Percentiles rank a stretch among this genome's conserved stretches.
Evolutionary conservation across 1,139 yeast genomes (phyloP).

Genomic region (Zhuliangozyma parablackwelliae): DNA sequence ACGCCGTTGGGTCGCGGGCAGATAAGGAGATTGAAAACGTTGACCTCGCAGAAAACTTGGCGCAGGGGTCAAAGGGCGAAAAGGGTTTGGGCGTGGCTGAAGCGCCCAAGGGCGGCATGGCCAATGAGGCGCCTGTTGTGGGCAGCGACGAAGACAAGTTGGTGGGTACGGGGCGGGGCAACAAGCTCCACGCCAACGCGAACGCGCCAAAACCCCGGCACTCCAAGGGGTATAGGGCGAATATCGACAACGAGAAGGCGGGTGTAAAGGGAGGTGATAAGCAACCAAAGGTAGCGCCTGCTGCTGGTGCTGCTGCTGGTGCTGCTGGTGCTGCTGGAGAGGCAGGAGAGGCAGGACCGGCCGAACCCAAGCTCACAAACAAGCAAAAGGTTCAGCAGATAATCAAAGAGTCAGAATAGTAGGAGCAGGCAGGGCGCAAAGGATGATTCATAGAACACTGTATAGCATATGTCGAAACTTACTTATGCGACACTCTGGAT

Average conservation of each 20-base stretch:
- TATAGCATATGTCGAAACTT: too few species aligned
- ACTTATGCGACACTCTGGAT: too few species aligned
- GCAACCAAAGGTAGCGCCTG: neutral
- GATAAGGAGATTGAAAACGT: slow-evolving; percentile 12
- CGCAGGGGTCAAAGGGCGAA: slow-evolving; percentile 40
- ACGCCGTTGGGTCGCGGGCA: slow-evolving; percentile 12
- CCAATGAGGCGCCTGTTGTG: slow-evolving; percentile 44
- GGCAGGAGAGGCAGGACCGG: neutral
- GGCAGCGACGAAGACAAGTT: slow-evolving; percentile 39
- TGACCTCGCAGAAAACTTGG: slow-evolving; percentile 41
- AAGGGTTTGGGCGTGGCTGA: slow-evolving; percentile 40
- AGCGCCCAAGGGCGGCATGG: slow-evolving; percentile 50
- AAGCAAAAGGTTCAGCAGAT: slow-evolving; percentile 9
- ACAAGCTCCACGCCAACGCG: slow-evolving; percentile 1
- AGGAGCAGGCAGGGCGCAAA: neutral
- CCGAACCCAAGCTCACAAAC: neutral
- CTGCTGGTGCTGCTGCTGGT: neutral
- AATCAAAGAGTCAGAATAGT: slow-evolving; percentile 7
- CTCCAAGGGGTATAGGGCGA: slow-evolving; percentile 6
- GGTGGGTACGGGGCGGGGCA: slow-evolving; percentile 15
- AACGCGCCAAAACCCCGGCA: neutral
- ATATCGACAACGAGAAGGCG: neutral
- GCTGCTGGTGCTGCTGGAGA: slow-evolving; percentile 1
- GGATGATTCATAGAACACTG: neutral
- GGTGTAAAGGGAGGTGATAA: neutral